A percentile compares a stretch with the other conserved stretches of the same genome.
Evolutionary conservation across 257 asterid species (phyloP).

Genomic region (Asclepias syriaca): DNA sequence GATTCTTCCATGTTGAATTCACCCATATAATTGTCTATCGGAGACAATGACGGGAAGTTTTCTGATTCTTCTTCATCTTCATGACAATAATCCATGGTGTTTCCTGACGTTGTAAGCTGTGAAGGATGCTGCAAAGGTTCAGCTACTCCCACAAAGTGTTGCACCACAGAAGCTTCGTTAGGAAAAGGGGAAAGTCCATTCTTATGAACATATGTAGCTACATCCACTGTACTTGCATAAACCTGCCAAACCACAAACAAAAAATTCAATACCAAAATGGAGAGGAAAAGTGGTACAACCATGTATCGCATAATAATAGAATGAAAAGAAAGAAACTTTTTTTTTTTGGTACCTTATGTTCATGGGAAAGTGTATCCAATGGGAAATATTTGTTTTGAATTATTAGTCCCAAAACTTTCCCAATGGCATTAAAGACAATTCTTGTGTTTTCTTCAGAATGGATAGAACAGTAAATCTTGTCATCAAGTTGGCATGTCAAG

Average conservation of each 20-base stretch:
- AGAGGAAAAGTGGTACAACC: not conserved
- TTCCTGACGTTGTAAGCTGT: not conserved
- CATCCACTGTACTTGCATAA: not conserved
- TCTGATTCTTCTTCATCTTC: not conserved
- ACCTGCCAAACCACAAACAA: not conserved
- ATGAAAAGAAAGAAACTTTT: no score
- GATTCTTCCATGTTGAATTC: no score
- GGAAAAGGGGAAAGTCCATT: not conserved
- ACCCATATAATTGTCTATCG: no score
- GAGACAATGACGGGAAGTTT: no score
- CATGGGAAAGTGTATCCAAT: not conserved
- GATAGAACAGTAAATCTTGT: not conserved
- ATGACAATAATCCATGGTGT: not conserved
- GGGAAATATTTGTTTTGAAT: not conserved
- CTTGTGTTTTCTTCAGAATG: not conserved
- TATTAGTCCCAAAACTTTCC: conserved; percentile 7
- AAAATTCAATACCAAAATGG: no score
- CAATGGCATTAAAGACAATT: conserved; percentile 10
- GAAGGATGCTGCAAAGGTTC: not conserved
- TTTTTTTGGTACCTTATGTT: not conserved
- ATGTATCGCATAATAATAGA: no score
- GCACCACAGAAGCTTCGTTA: conserved; percentile 1
- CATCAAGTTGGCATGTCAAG: conserved; percentile 26
- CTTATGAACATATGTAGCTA: not conserved
- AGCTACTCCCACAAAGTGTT: not conserved